These are phyloP conservation scores for Blastobotrys muscicola DNA, from an alignment of 805 yeast genomes.

Conservation along the genomic window DNA sequence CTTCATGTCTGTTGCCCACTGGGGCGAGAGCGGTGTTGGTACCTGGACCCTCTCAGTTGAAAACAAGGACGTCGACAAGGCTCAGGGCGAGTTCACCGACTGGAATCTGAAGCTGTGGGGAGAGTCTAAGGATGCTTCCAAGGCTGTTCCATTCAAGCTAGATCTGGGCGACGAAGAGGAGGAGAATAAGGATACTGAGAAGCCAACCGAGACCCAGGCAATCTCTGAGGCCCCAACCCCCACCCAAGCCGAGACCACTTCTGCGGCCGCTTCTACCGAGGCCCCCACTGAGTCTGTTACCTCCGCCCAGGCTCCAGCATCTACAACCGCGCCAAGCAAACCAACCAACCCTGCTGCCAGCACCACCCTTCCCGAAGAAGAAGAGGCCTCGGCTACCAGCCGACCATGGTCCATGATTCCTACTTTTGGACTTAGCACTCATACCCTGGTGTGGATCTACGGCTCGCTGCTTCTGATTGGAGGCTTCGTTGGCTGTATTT, in stretches of 20 bases:
- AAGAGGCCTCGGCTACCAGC: slow-evolving; percentile 8
- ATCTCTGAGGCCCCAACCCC: slow-evolving; percentile 10
- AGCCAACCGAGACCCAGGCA: slow-evolving; percentile 15
- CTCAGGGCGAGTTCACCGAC: slow-evolving; percentile 33
- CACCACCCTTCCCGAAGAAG: slow-evolving; percentile 6
- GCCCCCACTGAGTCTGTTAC: slow-evolving; percentile 12
- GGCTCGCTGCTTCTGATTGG: slow-evolving; percentile 37
- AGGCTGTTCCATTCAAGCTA: slow-evolving; percentile 44
- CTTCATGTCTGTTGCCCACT: slow-evolving; percentile 95
- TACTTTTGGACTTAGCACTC: slow-evolving; percentile 23
- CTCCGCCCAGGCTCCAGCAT: slow-evolving; percentile 6
- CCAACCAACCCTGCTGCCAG: slow-evolving; percentile 8
- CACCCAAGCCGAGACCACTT: slow-evolving; percentile 8
- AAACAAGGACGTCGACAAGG: slow-evolving; percentile 23
- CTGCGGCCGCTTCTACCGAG: slow-evolving; percentile 1
- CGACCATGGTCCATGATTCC: slow-evolving; percentile 20
- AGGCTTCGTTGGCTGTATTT: slow-evolving; percentile 30
- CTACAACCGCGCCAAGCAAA: slow-evolving; percentile 3
- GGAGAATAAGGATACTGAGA: slow-evolving; percentile 25
- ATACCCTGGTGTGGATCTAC: slow-evolving; percentile 25
- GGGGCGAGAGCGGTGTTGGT: slow-evolving; percentile 82
- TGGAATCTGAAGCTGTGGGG: slow-evolving; percentile 86
- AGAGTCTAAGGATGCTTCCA: slow-evolving; percentile 53
- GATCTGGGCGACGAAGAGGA: slow-evolving; percentile 28
- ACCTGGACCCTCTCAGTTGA: slow-evolving; percentile 66